Evolutionary conservation across 345 rosid genomes (phyloP).

Genomic region (Murraya paniculata): DNA sequence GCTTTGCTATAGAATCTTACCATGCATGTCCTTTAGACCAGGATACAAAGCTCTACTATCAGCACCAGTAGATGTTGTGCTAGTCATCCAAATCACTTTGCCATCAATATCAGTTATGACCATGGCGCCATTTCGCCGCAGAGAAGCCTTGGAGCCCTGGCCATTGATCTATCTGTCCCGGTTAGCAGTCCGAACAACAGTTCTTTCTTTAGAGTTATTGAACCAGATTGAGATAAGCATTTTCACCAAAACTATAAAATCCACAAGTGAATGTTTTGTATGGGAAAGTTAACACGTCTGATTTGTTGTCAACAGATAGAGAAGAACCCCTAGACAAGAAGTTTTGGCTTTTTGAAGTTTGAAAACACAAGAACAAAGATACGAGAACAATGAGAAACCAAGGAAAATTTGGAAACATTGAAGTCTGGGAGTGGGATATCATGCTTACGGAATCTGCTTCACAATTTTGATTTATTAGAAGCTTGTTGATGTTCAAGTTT

Average conservation of each 20-base stretch:
- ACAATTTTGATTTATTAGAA: too few species aligned
- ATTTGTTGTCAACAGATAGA: conserved; percentile 25
- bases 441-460: not conserved
- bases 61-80: conserved; percentile 20
- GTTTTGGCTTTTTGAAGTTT: conserved; percentile 11
- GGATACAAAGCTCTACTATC: conserved; percentile 37
- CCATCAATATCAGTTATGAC: conserved; percentile 33
- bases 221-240: conserved; percentile 49
- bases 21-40: conserved; percentile 19
- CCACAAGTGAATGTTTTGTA: conserved; percentile 42
- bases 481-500: too few species aligned
- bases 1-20: conserved; percentile 39
- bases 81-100: conserved; percentile 27
- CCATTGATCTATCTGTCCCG: conserved; percentile 34
- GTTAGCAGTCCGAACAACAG: conserved; percentile 47
- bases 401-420: not conserved
- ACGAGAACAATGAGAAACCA: conserved; percentile 3
- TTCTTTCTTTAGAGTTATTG: conserved; percentile 22
- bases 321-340: conserved; percentile 24
- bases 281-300: conserved; percentile 26
- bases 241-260: conserved; percentile 32
- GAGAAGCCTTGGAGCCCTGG: conserved; percentile 31
- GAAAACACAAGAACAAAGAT: not conserved
- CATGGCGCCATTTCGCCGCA: conserved; percentile 29
- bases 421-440: not conserved